Conservation (phyloP, 306 rosid genomes). For the Casuarina glauca region DNA sequence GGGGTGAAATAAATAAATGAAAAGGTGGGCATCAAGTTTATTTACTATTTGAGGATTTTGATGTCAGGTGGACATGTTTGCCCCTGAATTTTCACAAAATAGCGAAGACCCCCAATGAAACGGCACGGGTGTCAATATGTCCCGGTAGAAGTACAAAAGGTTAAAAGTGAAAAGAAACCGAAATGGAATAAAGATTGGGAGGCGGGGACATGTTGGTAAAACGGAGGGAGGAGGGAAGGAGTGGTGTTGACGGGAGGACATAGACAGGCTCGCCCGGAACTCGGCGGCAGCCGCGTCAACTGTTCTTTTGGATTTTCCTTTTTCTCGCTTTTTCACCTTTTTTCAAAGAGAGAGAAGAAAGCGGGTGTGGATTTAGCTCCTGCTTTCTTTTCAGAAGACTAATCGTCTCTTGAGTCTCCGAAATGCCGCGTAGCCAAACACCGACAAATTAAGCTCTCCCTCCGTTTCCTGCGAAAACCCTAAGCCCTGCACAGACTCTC, state of each 20-base stretch:
- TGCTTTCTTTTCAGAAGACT: neutral
- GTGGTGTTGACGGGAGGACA: neutral
- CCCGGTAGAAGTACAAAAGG: too few species aligned
- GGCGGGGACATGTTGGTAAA: neutral
- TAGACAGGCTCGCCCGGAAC: neutral
- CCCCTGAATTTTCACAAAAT: too few species aligned
- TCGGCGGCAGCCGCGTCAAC: constrained; percentile 57
- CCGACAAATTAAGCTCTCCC: neutral
- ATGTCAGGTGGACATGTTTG: too few species aligned
- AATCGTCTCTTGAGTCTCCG: neutral
- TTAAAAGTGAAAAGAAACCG: too few species aligned
- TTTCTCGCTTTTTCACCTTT: constrained; percentile 9
- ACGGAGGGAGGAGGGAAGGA: neutral
- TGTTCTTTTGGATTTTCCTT: constrained; percentile 35
- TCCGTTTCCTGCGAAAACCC: neutral
- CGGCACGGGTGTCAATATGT: too few species aligned
- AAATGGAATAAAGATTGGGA: neutral
- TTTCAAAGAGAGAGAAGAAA: constrained; percentile 9
- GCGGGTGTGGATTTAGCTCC: constrained; percentile 20
- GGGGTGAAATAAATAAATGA: too few species aligned
- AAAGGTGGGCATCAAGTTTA: too few species aligned
- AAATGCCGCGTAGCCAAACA: constrained; percentile 21
- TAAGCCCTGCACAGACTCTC: constrained; percentile 4
- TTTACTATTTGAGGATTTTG: too few species aligned
- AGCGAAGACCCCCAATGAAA: too few species aligned